These are phyloP conservation scores for Puccinia triticina DNA, from an alignment of 1,284 basidiomycete genomes.

Conservation along the genomic window DNA sequence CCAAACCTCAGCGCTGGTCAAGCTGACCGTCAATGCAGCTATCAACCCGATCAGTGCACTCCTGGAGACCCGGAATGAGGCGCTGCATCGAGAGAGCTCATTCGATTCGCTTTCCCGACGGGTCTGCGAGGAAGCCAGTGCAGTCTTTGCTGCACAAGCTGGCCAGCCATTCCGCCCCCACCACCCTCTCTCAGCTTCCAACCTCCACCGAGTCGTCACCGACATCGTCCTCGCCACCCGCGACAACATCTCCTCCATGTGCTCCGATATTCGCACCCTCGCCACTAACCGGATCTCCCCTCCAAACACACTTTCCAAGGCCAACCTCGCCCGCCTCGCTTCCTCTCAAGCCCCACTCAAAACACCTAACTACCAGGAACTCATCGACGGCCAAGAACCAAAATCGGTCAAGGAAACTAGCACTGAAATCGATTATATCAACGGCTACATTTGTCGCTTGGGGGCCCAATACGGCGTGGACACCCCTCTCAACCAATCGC, in stretches of 20 bases:
- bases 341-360: slow-evolving; percentile 55
- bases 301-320: slow-evolving; percentile 22
- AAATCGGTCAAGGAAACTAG: slow-evolving; percentile 13
- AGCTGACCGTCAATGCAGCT: slow-evolving; percentile 80
- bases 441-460: slow-evolving; percentile 76
- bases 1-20: slow-evolving; percentile 74
- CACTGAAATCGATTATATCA: slow-evolving; percentile 69
- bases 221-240: slow-evolving; percentile 67
- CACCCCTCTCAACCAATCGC: slow-evolving; percentile 69
- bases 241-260: slow-evolving; percentile 76
- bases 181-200: slow-evolving; percentile 56
- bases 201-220: slow-evolving; percentile 64
- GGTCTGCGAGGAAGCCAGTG: slow-evolving; percentile 56
- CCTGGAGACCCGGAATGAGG: slow-evolving; percentile 78
- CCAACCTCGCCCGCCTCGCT: neutral
- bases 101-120: slow-evolving; percentile 54
- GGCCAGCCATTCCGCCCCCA: slow-evolving; percentile 46
- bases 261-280: slow-evolving; percentile 64
- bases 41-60: slow-evolving; percentile 88
- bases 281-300: slow-evolving; percentile 9
- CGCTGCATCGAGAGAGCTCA: slow-evolving; percentile 60
- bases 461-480: slow-evolving; percentile 69
- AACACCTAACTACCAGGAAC: slow-evolving; percentile 71
- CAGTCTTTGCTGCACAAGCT: slow-evolving; percentile 56
- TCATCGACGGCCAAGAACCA: slow-evolving; percentile 35